Conservation (phyloP, 2,329 filamentous ascomycete genomes). For the Calonectria hawksworthii region DNA sequence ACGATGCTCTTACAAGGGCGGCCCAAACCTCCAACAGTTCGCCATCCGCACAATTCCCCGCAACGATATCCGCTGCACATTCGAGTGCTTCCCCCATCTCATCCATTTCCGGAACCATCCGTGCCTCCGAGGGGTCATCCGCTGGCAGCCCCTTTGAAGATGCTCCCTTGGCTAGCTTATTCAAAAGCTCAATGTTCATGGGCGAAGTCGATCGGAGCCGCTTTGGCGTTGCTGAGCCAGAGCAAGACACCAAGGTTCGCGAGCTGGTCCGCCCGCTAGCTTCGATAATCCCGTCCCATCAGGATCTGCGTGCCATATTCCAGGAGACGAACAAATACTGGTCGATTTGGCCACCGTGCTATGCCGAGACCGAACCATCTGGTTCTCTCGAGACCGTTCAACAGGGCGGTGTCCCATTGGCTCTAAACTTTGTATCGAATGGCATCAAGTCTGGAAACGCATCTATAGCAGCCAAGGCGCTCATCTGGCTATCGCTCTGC, state of each 20-base stretch:
- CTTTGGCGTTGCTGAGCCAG: background rate
- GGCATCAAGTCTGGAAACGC: background rate
- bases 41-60: background rate
- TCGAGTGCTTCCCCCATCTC: background rate
- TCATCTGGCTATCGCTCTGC: slow-evolving; percentile 59
- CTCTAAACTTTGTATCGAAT: background rate
- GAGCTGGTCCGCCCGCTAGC: background rate
- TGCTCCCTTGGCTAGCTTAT: background rate
- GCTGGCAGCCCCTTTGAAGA: background rate
- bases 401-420: background rate
- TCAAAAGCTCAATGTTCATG: background rate
- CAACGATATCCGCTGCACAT: background rate
- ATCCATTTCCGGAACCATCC: background rate
- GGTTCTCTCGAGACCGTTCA: background rate
- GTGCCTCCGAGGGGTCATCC: background rate
- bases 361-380: background rate
- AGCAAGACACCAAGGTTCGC: background rate
- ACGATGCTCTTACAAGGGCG: background rate
- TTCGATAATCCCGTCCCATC: background rate
- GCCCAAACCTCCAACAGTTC: background rate
- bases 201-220: background rate
- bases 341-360: background rate
- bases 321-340: background rate
- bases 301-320: background rate
- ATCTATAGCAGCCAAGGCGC: background rate